Evolutionary conservation across 148 eudicot species (phyloP), one percentile per base, ranked within the genome.

Genomic region (Tetragonia tetragonoides): DNA sequence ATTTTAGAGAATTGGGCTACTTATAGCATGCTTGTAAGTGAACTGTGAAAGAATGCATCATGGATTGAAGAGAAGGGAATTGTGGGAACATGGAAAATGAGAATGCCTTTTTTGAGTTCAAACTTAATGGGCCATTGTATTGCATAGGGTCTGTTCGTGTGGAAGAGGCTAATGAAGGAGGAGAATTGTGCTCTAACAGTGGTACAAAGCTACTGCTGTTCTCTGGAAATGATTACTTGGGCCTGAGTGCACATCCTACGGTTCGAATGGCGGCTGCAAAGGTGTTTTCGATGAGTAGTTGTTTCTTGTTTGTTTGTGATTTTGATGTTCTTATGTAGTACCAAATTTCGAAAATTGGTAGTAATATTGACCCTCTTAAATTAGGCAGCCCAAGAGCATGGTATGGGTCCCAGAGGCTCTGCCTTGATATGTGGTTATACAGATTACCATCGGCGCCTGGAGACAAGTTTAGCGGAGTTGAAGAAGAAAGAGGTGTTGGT

Each of bases 321-420:
- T 64, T 63, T 60, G 17, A 23, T 77, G 59, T 66, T 56, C 63
- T 15, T 65, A 4, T 70, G 39, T 74, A 15, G 17, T 49, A 18
- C 21, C 59, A 64, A 34, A 20, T 66, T 66, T 17, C 34, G 73
- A 49, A 38, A 39, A 40, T 77, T 78, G 60, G 57, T 42, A 65
- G 68, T 76, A 61, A 73, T 72, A 12, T 53, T 34, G 3, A 54
- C 24, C 66, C 41, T 56, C 24, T 44, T 79, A 60, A 70, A 68
- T 62, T 74, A 95, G 99, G 99, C 92, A 73, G 94, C 87, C 57
- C 85, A 79, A 54, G 90, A 89, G 73, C 91, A 93, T 72, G 99
- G 99, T 46, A 95, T 95, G 99, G 99, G 99, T 38, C 99, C 99
- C 15, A 90, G 92, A 84, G 99, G 99, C 79, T 95, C 99, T 77